Conservation (phyloP, 805 yeast species). For the Cyberlindnera euphorbiae region DNA sequence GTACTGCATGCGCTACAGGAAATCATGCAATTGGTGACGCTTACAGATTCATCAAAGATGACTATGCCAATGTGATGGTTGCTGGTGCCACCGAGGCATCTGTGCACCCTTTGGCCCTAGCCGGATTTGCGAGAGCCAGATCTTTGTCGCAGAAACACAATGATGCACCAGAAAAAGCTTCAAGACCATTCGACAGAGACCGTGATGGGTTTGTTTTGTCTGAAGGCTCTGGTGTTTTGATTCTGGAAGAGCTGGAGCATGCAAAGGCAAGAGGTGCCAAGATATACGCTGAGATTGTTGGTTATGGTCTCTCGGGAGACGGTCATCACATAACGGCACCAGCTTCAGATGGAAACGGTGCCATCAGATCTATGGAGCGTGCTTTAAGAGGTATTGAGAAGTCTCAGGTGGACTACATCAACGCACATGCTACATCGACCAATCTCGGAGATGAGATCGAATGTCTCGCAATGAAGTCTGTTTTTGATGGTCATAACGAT, state of each 20-base stretch:
- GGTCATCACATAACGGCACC: constrained; percentile 95
- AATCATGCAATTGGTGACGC: constrained; percentile 94
- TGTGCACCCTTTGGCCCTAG: constrained; percentile 78
- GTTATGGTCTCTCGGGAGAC: constrained; percentile 91
- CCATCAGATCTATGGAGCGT: constrained; percentile 72
- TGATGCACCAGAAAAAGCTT: constrained; percentile 59
- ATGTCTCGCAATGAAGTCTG: constrained; percentile 58
- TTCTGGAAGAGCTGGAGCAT: constrained; percentile 73
- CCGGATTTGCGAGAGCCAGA: constrained; percentile 89
- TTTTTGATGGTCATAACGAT: constrained; percentile 38
- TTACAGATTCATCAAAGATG: constrained; percentile 67
- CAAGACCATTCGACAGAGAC: constrained; percentile 79
- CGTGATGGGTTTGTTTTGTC: constrained; percentile 88
- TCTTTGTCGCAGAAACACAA: constrained; percentile 63
- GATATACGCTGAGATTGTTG: constrained; percentile 76
- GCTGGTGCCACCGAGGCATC: constrained; percentile 95
- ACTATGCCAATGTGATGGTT: constrained; percentile 79
- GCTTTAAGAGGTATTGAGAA: constrained; percentile 53
- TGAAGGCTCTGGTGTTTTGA: constrained; percentile 85
- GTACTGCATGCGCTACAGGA: constrained; percentile 98
- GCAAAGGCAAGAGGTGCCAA: constrained; percentile 60
- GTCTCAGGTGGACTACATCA: constrained; percentile 62
- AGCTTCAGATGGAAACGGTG: constrained; percentile 76
- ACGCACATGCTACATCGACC: constrained; percentile 98
- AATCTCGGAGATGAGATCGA: constrained; percentile 87